Conservation (phyloP, 2,329 filamentous ascomycete species). For the Drechslerella dactyloides region DNA sequence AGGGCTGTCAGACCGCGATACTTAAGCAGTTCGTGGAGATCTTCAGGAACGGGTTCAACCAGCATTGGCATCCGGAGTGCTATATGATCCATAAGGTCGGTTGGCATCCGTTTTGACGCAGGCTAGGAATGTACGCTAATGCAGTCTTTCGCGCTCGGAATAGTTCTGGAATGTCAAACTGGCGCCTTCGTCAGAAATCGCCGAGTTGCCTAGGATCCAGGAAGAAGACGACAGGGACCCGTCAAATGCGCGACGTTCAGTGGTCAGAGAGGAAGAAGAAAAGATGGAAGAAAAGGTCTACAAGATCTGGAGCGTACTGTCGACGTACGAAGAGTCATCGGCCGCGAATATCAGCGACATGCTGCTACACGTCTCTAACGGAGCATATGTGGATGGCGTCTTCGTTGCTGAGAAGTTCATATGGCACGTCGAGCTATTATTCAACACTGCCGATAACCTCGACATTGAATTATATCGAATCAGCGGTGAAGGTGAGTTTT, state of each 20-base stretch:
- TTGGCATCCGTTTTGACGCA: neutral
- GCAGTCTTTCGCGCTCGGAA: neutral
- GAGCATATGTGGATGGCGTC: slow-evolving; percentile 92
- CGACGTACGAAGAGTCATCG: slow-evolving; percentile 95
- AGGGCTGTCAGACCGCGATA: slow-evolving; percentile 95
- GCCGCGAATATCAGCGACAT: slow-evolving; percentile 99
- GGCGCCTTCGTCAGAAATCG: slow-evolving; percentile 65
- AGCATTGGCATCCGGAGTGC: slow-evolving; percentile 99
- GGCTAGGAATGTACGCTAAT: slow-evolving; percentile 16
- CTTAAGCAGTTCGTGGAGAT: slow-evolving; percentile 99
- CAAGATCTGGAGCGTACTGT: slow-evolving; percentile 96
- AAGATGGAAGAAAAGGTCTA: slow-evolving; percentile 97
- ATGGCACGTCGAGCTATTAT: slow-evolving; percentile 90
- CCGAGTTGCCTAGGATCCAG: slow-evolving; percentile 58
- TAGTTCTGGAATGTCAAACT: slow-evolving; percentile 95
- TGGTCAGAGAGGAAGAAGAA: slow-evolving; percentile 84
- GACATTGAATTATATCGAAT: slow-evolving; percentile 73
- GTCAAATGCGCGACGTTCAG: slow-evolving; percentile 72
- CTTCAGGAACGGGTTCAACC: slow-evolving; percentile 94
- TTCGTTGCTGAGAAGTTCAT: slow-evolving; percentile 96
- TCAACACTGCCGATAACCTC: slow-evolving; percentile 83
- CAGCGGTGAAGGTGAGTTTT: slow-evolving; percentile 73
- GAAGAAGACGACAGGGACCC: slow-evolving; percentile 60
- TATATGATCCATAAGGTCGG: slow-evolving; percentile 95
- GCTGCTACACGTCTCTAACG: slow-evolving; percentile 97